Evolutionary conservation across 305 asterid genomes (phyloP).

Genomic region (Plantago lanceolata): DNA sequence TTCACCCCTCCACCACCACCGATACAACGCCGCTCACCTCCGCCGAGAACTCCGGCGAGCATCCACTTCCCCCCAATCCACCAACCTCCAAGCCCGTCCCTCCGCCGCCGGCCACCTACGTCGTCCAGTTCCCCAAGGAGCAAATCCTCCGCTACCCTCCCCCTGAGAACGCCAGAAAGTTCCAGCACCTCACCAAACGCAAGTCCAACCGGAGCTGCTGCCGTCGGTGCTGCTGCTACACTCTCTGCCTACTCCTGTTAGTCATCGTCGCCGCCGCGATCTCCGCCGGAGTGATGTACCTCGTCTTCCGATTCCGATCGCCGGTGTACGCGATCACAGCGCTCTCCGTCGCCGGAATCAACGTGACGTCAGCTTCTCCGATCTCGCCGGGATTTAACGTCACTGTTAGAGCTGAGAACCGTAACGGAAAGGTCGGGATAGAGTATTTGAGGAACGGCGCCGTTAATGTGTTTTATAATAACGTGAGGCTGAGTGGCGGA

Average conservation of each 20-base stretch:
- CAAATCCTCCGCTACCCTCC: conserved; percentile 54
- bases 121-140: conserved; percentile 56
- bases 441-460: conserved; percentile 34
- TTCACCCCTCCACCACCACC: not conserved
- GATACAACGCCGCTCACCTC: not conserved
- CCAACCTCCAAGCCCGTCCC: conserved; percentile 16
- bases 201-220: conserved; percentile 39
- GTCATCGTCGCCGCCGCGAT: conserved; percentile 31
- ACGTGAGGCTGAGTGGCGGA: conserved; percentile 33
- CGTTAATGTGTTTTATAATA: conserved; percentile 28
- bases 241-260: conserved; percentile 26
- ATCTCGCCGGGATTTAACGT: conserved; percentile 47
- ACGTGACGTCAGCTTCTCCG: conserved; percentile 38
- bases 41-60: not conserved
- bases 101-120: conserved; percentile 35
- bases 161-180: conserved; percentile 41
- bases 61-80: not conserved
- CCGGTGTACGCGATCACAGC: conserved; percentile 36
- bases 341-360: conserved; percentile 32
- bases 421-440: conserved; percentile 45
- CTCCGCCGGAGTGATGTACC: conserved; percentile 49
- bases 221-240: conserved; percentile 41
- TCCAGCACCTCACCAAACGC: conserved; percentile 25
- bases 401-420: conserved; percentile 43
- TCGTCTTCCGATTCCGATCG: conserved; percentile 45